phyloP scores from a whole-genome alignment of 768 basidiomycete species.

The Zangia roseola region DNA sequence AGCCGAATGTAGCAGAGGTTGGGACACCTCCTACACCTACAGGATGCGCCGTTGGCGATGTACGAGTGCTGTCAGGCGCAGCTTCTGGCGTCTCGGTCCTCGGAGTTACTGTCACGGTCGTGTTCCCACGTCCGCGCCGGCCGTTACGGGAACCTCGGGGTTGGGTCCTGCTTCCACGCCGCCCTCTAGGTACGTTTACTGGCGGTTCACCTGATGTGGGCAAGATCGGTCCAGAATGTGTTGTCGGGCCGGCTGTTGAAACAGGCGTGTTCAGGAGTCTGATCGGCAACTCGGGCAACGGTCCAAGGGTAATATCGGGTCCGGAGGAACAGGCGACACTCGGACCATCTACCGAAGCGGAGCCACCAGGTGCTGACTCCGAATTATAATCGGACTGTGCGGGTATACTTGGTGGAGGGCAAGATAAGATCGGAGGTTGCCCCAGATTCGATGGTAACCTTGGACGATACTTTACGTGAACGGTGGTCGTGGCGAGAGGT shows the following conservation, averaged over 20 bases:
- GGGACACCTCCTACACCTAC: background rate
- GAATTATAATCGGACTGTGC: background rate
- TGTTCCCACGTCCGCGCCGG: background rate
- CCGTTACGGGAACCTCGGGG: background rate
- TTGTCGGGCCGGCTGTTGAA: background rate
- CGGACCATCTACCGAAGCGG: background rate
- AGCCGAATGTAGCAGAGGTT: background rate
- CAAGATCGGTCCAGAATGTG: background rate
- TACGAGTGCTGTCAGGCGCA: background rate
- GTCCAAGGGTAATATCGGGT: background rate
- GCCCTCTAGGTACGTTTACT: background rate
- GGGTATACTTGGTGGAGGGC: background rate
- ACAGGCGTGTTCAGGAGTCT: background rate
- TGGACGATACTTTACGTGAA: slow-evolving; percentile 1
- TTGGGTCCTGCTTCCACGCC: background rate
- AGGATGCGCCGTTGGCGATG: too few species aligned
- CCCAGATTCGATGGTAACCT: slow-evolving; percentile 15
- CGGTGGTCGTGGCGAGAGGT: background rate
- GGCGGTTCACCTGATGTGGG: background rate
- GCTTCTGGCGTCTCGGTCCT: background rate
- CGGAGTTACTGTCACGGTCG: background rate
- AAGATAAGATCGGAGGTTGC: slow-evolving; percentile 1
- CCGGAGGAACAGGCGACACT: background rate
- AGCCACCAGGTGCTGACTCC: background rate
- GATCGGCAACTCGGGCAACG: slow-evolving; percentile 1